A percentile compares a stretch with the other conserved stretches of the same genome.
Conservation (phyloP, 257 asterid genomes). For the Verbena officinalis region DNA sequence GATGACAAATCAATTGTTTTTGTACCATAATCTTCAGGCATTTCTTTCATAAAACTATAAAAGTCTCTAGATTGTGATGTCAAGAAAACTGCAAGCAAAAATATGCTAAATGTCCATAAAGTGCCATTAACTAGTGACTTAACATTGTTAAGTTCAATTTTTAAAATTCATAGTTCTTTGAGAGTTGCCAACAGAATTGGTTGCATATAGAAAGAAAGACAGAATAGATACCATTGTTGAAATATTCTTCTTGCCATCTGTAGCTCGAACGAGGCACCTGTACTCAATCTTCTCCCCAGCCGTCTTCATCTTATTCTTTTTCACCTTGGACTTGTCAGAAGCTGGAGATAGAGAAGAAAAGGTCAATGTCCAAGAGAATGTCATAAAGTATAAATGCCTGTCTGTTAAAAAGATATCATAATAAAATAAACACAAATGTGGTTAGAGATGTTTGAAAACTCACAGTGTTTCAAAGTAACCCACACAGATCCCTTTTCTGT, state of each 20-base stretch:
- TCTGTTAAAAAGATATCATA: not conserved
- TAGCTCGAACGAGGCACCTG: slow-evolving; percentile 84
- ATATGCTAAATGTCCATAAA: not conserved
- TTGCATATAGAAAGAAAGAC: slow-evolving; percentile 17
- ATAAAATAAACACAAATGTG: slow-evolving; percentile 4
- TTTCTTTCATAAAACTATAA: not conserved
- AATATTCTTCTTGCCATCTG: slow-evolving; percentile 79
- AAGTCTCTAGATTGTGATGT: slow-evolving; percentile 2
- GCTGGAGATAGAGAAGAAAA: slow-evolving; percentile 43
- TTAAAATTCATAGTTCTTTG: not conserved
- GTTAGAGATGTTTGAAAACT: slow-evolving; percentile 31
- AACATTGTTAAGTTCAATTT: slow-evolving; percentile 23
- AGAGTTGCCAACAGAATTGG: slow-evolving; percentile 17
- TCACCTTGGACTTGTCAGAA: slow-evolving; percentile 75
- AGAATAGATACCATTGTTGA: slow-evolving; percentile 60
- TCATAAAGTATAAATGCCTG: not conserved
- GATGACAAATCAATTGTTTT: not conserved
- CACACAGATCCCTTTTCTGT: slow-evolving; percentile 86
- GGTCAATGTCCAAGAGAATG: slow-evolving; percentile 15
- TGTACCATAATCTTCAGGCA: not conserved
- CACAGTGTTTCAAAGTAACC: slow-evolving; percentile 85
- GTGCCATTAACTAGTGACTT: not conserved
- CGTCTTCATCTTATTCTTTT: slow-evolving; percentile 66
- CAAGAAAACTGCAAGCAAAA: not conserved
- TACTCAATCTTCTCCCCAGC: slow-evolving; percentile 69